These are phyloP conservation scores for Talaromyces sp. DNA, from an alignment of 2,329 filamentous ascomycete species.

Conservation along the genomic window DNA sequence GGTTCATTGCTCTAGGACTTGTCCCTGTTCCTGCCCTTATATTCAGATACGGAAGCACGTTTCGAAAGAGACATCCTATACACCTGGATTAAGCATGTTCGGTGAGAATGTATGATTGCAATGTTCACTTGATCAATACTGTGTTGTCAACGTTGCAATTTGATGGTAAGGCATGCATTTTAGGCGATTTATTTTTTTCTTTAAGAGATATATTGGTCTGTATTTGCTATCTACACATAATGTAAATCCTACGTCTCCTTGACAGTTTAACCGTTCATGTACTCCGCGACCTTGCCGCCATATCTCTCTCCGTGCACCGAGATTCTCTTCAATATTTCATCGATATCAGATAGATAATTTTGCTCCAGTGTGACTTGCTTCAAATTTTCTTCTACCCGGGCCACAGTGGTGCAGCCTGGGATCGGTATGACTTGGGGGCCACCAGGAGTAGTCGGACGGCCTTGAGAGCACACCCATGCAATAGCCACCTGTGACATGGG, in stretches of 20 bases:
- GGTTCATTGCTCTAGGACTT: constrained; percentile 47
- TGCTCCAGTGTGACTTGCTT: constrained; percentile 37
- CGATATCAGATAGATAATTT: constrained; percentile 26
- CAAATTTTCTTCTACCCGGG: constrained; percentile 37
- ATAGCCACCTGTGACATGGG: constrained; percentile 45
- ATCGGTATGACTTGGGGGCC: constrained; percentile 37
- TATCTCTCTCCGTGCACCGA: constrained; percentile 1
- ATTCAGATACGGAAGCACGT: constrained; percentile 22
- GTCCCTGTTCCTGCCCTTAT: constrained; percentile 28
- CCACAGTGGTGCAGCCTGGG: constrained; percentile 33
- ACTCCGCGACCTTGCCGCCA: not conserved
- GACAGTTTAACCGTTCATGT: constrained; percentile 5
- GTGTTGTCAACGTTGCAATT: not conserved
- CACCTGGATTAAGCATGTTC: not conserved
- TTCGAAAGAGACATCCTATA: constrained; percentile 9
- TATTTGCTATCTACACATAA: not conserved
- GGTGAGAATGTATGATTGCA: not conserved
- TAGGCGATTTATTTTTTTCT: not conserved
- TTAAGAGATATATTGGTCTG: not conserved
- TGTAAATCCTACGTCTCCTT: not conserved
- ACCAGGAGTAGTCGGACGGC: no score
- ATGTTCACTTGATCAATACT: not conserved
- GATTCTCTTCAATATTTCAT: constrained; percentile 3
- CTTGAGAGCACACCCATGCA: not conserved
- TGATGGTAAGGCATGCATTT: not conserved